Percentiles rank a stretch among this genome's conserved stretches.
phyloP scores from a whole-genome alignment of 495 filamentous ascomycete species.

The Penicillium bovifimosum region DNA sequence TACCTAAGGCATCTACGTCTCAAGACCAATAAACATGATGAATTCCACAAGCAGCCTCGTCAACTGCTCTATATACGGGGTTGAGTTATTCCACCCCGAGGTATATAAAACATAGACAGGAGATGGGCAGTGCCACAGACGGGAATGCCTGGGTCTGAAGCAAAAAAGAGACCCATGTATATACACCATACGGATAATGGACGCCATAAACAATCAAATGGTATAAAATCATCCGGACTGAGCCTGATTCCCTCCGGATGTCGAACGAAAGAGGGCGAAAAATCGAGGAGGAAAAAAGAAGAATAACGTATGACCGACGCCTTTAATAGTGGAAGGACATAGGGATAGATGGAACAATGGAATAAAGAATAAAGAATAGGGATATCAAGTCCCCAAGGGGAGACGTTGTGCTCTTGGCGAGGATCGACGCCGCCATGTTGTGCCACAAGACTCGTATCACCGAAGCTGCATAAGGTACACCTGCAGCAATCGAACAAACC shows the following conservation, averaged over 20 bases:
- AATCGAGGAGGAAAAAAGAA: conserved; percentile 14
- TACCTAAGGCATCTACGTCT: background rate
- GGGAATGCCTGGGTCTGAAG: background rate
- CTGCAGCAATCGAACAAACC: conserved; percentile 3
- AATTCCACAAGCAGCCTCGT: background rate
- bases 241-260: conserved; percentile 1
- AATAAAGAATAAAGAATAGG: conserved; percentile 10
- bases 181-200: conserved; percentile 2
- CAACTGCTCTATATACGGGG: background rate
- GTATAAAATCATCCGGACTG: conserved; percentile 8
- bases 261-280: background rate
- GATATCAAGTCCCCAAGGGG: conserved; percentile 3
- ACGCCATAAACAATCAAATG: conserved; percentile 9
- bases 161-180: background rate
- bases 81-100: background rate
- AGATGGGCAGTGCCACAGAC: too few species aligned
- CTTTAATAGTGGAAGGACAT: conserved; percentile 11
- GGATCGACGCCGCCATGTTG: background rate
- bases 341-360: conserved; percentile 13
- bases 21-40: background rate
- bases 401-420: background rate
- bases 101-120: background rate
- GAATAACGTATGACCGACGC: conserved; percentile 25
- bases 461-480: conserved; percentile 1
- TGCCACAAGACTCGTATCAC: background rate